Evolutionary conservation across 2,329 filamentous ascomycete species (phyloP), one percentile per base, ranked within the genome.

Genomic region (Neocatenulostroma microsporum): DNA sequence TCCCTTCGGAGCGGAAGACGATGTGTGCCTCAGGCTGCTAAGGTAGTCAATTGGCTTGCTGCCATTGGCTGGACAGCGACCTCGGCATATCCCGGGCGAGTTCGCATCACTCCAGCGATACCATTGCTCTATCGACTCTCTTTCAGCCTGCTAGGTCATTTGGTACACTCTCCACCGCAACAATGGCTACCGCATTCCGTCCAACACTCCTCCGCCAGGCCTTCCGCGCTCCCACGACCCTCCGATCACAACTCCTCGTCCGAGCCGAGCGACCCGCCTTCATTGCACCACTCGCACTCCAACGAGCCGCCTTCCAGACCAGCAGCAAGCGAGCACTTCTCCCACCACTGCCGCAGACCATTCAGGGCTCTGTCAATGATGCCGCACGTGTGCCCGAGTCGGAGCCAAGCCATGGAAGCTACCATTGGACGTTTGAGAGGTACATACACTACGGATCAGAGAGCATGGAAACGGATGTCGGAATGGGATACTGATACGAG

Each of bases 351-450:
- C 87, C 88, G 56, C 91, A 61, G 41, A 48, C 45, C 31, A 53
- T 60, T 33, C 31, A 46, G 21, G 55, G 56, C 43, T 45, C 56
- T 82, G 86, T 88, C 60, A 98, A 98, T 68, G 88, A 96, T 57
- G 77, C 91, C 38, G 83, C 76, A 21, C 77, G 76, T 25, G 65
- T 94, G 17, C 88, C 87, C 30, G 60, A 75, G 15, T 67, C 84
- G 36, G 77, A 74, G 51, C 79, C 89, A 27, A 70, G 78, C 38
- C 85, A 98, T 68, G 91, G 91, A 54, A 93, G 84, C 64, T 98
- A 96, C 72, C 91, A 98, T 76, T 98, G 91, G 91, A 84, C 83
- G 42, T 94, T 94, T 57, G 91, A 98, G 73, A 72, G 78, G 74
- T 77, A 58, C n/a, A 25, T n/a, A n/a, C n/a, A n/a, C n/a, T n/a